Conservation (phyloP, 768 basidiomycete species). For the Tubosaeta brunneosetosa region DNA sequence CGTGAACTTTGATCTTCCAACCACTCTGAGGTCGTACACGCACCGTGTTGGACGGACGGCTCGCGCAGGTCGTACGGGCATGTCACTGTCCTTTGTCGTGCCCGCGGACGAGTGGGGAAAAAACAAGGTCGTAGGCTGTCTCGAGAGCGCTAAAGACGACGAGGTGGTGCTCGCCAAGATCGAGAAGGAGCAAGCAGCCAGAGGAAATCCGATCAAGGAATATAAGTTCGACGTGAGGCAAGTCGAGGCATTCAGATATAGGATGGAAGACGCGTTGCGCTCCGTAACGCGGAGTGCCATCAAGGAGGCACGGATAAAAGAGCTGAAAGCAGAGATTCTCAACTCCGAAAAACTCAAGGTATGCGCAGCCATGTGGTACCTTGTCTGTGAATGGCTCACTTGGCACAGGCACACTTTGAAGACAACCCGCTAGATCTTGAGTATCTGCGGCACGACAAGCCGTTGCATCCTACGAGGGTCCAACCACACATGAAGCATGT, state of each 20-base stretch:
- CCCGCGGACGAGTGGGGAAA: conserved; percentile 63
- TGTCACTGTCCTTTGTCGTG: conserved; percentile 87
- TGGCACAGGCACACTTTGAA: conserved; percentile 86
- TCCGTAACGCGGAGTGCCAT: conserved; percentile 83
- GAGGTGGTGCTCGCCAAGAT: conserved; percentile 65
- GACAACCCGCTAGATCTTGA: conserved; percentile 94
- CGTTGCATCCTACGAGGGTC: conserved; percentile 82
- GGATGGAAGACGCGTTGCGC: conserved; percentile 94
- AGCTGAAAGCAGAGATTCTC: conserved; percentile 87
- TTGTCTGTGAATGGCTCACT: background rate
- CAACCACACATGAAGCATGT: conserved; percentile 96
- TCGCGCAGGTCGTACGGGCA: conserved; percentile 89
- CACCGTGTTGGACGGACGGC: conserved; percentile 97
- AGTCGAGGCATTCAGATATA: conserved; percentile 95
- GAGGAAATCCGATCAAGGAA: conserved; percentile 63
- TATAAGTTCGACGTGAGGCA: conserved; percentile 94
- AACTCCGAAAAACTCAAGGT: conserved; percentile 98
- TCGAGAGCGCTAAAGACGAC: conserved; percentile 69
- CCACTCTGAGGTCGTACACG: conserved; percentile 81
- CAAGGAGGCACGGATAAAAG: conserved; percentile 88
- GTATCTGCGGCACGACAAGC: conserved; percentile 90
- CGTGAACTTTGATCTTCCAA: conserved; percentile 96
- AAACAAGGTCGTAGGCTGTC: conserved; percentile 64
- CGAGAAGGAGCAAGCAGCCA: conserved; percentile 64
- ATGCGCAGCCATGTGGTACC: conserved; percentile 12